Conservation (phyloP, 352 stramenopile species). For the Thraustochytrium sp. region DNA sequence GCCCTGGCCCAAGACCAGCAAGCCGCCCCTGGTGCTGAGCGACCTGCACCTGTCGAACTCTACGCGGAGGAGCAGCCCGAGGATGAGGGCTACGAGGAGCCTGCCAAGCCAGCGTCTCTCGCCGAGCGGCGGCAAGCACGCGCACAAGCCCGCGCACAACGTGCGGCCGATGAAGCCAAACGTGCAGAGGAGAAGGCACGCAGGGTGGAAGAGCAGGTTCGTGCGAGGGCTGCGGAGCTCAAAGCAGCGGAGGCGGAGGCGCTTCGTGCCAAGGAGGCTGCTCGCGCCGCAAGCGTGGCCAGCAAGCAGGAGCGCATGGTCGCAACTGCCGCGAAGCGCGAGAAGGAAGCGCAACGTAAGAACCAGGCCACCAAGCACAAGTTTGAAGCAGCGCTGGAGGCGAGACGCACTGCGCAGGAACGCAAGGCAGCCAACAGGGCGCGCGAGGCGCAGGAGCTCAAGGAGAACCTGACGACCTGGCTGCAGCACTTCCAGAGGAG, state of each 20-base stretch:
- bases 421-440: neutral
- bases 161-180: neutral
- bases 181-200: neutral
- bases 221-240: neutral
- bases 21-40: too few relatives aligned
- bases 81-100: neutral
- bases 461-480: too few relatives aligned
- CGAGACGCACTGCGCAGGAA: neutral
- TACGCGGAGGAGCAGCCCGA: neutral
- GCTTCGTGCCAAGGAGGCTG: neutral
- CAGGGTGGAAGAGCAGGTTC: neutral
- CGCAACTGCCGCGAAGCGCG: neutral
- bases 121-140: too few relatives aligned
- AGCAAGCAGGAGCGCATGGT: neutral
- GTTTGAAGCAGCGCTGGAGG: neutral
- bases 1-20: too few relatives aligned
- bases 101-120: neutral
- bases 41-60: neutral
- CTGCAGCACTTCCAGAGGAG: too few relatives aligned
- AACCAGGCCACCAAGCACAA: neutral
- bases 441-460: neutral
- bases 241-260: neutral
- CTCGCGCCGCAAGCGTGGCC: neutral
- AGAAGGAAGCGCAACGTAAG: neutral
- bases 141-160: neutral